Evolutionary conservation across 495 filamentous ascomycete species (phyloP).

Genomic region (Arthonia radiata): DNA sequence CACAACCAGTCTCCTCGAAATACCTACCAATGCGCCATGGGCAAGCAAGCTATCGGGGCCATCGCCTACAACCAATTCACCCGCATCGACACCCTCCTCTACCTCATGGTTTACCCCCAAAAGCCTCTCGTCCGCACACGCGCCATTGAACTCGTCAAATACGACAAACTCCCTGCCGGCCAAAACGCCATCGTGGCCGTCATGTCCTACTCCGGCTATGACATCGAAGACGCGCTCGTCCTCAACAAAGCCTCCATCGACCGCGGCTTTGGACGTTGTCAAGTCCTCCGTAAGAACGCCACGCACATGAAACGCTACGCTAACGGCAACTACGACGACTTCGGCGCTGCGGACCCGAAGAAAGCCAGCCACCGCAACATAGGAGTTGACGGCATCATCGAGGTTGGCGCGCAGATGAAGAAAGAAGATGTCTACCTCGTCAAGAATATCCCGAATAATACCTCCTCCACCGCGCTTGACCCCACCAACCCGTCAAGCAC

Average conservation of each 20-base stretch:
- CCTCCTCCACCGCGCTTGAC: conserved; percentile 34
- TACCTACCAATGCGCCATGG: conserved; percentile 99
- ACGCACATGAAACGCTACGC: conserved; percentile 35
- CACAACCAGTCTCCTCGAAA: conserved; percentile 98
- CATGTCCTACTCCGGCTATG: conserved; percentile 97
- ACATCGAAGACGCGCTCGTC: conserved; percentile 96
- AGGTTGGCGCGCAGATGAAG: conserved; percentile 50
- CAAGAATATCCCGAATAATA: conserved; percentile 57
- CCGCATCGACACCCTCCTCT: conserved; percentile 83
- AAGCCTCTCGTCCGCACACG: conserved; percentile 92
- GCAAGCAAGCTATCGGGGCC: conserved; percentile 96
- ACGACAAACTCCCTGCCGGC: conserved; percentile 88
- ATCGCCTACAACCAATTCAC: conserved; percentile 95
- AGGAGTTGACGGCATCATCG: conserved; percentile 57
- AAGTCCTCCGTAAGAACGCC: conserved; percentile 47
- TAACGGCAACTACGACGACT: conserved; percentile 50
- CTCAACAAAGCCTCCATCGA: conserved; percentile 89
- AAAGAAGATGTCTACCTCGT: conserved; percentile 66
- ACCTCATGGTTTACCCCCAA: conserved; percentile 93
- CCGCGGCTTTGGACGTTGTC: conserved; percentile 82
- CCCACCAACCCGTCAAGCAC: conserved; percentile 8
- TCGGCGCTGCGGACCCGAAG: conserved; percentile 36
- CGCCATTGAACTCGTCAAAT: conserved; percentile 89
- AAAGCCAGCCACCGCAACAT: conserved; percentile 52
- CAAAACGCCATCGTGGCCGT: conserved; percentile 95